These are phyloP conservation scores for Lipomyces mesembrius DNA, from an alignment of 805 yeast species.

Conservation along the genomic window DNA sequence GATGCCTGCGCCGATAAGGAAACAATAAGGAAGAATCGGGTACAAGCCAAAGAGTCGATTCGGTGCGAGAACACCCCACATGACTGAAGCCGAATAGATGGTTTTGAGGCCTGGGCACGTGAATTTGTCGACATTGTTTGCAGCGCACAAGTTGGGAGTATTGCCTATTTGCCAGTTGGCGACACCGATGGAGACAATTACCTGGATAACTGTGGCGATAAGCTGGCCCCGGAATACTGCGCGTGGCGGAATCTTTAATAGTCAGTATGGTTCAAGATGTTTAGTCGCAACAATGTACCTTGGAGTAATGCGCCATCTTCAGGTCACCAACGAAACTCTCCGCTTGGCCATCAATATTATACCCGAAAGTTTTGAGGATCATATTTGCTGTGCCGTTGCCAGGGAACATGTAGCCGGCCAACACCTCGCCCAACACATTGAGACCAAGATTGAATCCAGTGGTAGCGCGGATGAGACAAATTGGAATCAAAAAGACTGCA, in stretches of 20 bases:
- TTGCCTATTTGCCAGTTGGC: constrained; percentile 50
- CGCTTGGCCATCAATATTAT: constrained; percentile 58
- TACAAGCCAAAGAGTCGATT: constrained; percentile 53
- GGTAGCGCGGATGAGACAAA: constrained; percentile 63
- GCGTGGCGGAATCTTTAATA: constrained; percentile 63
- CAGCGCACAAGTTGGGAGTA: constrained; percentile 51
- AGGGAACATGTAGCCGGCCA: constrained; percentile 67
- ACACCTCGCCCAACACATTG: constrained; percentile 65
- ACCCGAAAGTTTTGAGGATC: constrained; percentile 64
- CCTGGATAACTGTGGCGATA: constrained; percentile 53
- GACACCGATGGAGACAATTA: constrained; percentile 51
- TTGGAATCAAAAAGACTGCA: constrained; percentile 62
- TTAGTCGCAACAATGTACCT: constrained; percentile 44
- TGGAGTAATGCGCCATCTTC: constrained; percentile 68
- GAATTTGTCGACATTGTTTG: constrained; percentile 52
- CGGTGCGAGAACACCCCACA: constrained; percentile 72
- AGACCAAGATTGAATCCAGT: constrained; percentile 65
- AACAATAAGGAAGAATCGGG: constrained; percentile 23
- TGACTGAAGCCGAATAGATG: constrained; percentile 59
- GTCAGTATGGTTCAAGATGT: constrained; percentile 38
- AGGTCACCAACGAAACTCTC: constrained; percentile 58
- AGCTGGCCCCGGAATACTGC: constrained; percentile 59
- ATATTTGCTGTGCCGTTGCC: constrained; percentile 67
- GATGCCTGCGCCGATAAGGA: constrained; percentile 28
- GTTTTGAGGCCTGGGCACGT: constrained; percentile 55